Evolutionary conservation across 805 yeast species (phyloP).

Genomic region (Ogataea zsoltii): DNA sequence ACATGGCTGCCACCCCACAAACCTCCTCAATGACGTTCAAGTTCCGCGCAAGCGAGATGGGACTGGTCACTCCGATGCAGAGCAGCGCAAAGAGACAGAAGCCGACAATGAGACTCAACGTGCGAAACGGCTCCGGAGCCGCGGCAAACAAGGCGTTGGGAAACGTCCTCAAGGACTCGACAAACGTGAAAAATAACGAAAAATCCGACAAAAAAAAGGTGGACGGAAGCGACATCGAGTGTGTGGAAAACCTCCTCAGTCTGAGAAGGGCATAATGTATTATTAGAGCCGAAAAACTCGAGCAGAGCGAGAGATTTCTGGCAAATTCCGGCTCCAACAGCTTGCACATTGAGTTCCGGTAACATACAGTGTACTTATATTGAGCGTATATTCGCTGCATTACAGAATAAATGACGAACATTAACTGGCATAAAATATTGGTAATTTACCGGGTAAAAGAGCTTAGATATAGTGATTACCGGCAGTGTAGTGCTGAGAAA

Average conservation of each 20-base stretch:
- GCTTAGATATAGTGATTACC: no score
- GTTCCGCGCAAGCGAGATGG: conserved; percentile 36
- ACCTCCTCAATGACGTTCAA: conserved; percentile 36
- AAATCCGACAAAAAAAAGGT: conserved; percentile 1
- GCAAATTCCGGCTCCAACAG: no score
- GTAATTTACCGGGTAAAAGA: no score
- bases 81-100: conserved; percentile 30
- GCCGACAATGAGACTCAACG: conserved; percentile 31
- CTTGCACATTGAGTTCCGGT: no score
- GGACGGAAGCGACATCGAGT: conserved; percentile 29
- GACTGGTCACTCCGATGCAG: conserved; percentile 31
- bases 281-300: conserved; percentile 1
- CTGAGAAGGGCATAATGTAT: conserved; percentile 26
- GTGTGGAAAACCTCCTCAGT: conserved; percentile 43
- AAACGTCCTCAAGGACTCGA: conserved; percentile 25
- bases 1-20: conserved; percentile 10
- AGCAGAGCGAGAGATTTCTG: no score
- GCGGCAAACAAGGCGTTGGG: conserved; percentile 14
- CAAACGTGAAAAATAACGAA: conserved; percentile 19
- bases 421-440: no score
- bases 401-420: no score
- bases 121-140: conserved; percentile 6
- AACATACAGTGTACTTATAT: no score
- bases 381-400: no score
- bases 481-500: no score